phyloP scores from a whole-genome alignment of 345 rosid genomes.

The Sisymbrium irio region DNA sequence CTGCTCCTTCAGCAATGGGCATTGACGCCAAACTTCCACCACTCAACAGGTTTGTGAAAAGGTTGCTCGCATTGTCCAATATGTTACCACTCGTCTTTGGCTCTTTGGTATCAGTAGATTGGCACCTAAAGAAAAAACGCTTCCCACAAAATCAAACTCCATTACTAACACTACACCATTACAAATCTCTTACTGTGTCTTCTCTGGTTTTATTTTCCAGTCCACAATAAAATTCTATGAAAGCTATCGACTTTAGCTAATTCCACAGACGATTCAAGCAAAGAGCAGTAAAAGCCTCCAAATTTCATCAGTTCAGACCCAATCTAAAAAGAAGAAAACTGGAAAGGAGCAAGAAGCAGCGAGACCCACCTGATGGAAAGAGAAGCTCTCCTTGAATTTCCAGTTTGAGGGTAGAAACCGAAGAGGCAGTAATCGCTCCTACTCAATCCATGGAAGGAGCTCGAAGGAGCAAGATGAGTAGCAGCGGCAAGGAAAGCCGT shows the following conservation, averaged over 20 bases:
- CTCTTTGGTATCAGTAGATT: slow-evolving; percentile 53
- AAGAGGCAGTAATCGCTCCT: slow-evolving; percentile 18
- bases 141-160: slow-evolving; percentile 11
- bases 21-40: slow-evolving; percentile 77
- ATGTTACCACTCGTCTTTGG: slow-evolving; percentile 50
- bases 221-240: background rate
- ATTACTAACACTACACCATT: background rate
- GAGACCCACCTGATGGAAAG: slow-evolving; percentile 30
- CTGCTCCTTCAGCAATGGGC: slow-evolving; percentile 94
- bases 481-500: slow-evolving; percentile 25
- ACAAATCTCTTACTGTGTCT: background rate
- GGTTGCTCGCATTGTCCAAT: slow-evolving; percentile 83
- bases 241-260: background rate
- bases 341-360: background rate
- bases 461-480: background rate
- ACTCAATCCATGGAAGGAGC: slow-evolving; percentile 2
- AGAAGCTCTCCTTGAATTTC: slow-evolving; percentile 10
- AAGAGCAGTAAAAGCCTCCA: background rate
- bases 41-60: slow-evolving; percentile 73
- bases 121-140: slow-evolving; percentile 59
- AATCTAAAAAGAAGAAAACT: background rate
- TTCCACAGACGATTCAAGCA: background rate
- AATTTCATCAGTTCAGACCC: background rate
- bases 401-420: slow-evolving; percentile 18
- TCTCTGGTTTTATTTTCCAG: background rate